Percentiles rank a stretch among this genome's conserved stretches.
Evolutionary conservation across 2,329 filamentous ascomycete genomes (phyloP).

Genomic region (Penicillium sp.): DNA sequence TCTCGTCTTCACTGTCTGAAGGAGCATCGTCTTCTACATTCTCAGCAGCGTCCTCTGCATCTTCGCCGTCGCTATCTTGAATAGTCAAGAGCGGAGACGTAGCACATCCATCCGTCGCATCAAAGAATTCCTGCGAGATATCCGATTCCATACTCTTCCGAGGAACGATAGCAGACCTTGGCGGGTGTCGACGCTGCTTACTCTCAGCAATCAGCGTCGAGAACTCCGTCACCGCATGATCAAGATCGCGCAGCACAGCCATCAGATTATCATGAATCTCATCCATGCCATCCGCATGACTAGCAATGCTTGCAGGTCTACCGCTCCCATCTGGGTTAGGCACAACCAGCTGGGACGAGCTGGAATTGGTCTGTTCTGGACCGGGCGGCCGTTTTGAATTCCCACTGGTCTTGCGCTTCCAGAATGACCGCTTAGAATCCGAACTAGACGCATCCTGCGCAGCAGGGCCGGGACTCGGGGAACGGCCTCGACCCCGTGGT

Average conservation of each 20-base stretch:
- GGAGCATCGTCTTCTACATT: constrained; percentile 64
- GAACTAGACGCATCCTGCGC: constrained; percentile 38
- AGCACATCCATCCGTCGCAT: constrained; percentile 73
- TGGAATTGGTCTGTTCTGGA: constrained; percentile 45
- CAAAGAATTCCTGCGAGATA: constrained; percentile 89
- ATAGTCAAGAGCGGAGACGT: constrained; percentile 76
- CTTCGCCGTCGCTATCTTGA: constrained; percentile 72
- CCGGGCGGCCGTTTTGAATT: constrained; percentile 52
- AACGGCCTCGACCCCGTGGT: constrained; percentile 38
- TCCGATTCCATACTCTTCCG: constrained; percentile 80
- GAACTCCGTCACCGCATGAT: constrained; percentile 83
- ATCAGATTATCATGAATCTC: constrained; percentile 82
- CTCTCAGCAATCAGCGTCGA: constrained; percentile 76
- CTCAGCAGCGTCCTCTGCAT: constrained; percentile 55
- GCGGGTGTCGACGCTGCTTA: constrained; percentile 72
- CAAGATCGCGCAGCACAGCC: constrained; percentile 81
- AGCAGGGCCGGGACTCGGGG: constrained; percentile 42
- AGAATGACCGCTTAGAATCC: constrained; percentile 76
- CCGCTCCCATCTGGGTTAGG: constrained; percentile 49
- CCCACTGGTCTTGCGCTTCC: constrained; percentile 82
- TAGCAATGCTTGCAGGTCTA: constrained; percentile 42
- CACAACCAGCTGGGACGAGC: constrained; percentile 61
- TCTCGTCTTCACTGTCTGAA: constrained; percentile 65
- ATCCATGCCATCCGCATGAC: constrained; percentile 60
- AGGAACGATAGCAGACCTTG: constrained; percentile 60